Conservation (phyloP, 2,329 filamentous ascomycete species). For the Capronia epimyces region DNA sequence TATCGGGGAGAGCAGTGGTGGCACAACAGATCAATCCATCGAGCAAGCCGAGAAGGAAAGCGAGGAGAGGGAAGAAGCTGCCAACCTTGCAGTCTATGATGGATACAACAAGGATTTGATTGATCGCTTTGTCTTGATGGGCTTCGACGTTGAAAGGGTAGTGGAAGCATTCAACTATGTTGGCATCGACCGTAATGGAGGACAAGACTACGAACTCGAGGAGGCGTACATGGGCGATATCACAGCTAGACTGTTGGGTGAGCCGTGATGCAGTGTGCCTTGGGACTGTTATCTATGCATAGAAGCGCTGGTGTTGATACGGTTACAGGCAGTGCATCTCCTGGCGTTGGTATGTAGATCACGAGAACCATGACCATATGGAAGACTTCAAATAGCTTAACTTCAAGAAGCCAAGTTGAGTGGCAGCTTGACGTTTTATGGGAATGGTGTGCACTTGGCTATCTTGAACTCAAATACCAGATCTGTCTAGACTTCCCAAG, state of each 20-base stretch:
- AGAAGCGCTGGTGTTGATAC: constrained; percentile 22
- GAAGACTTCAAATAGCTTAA: neutral
- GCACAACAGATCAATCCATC: constrained; percentile 49
- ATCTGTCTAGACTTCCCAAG: too few species aligned
- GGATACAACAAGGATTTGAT: constrained; percentile 83
- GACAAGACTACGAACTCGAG: constrained; percentile 78
- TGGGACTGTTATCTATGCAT: constrained; percentile 4
- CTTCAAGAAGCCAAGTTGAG: neutral
- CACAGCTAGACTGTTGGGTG: constrained; percentile 75
- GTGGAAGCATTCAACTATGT: constrained; percentile 77
- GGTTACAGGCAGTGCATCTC: constrained; percentile 9
- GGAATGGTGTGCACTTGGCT: too few species aligned
- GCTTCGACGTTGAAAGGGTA: constrained; percentile 80
- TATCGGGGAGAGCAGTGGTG: constrained; percentile 50
- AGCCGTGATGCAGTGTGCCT: constrained; percentile 48
- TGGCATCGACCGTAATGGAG: constrained; percentile 71
- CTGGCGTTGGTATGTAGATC: constrained; percentile 16
- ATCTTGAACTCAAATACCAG: too few species aligned
- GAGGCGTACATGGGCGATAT: constrained; percentile 88
- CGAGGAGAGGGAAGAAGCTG: constrained; percentile 46
- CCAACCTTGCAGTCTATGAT: constrained; percentile 60
- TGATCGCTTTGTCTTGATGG: constrained; percentile 81
- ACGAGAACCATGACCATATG: constrained; percentile 15
- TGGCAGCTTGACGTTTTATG: too few species aligned
- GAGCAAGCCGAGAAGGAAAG: constrained; percentile 49